Evolutionary conservation across 179 eudicot genomes (phyloP), one percentile per base, ranked within the genome.

Genomic region (Amaranthus tricolor): DNA sequence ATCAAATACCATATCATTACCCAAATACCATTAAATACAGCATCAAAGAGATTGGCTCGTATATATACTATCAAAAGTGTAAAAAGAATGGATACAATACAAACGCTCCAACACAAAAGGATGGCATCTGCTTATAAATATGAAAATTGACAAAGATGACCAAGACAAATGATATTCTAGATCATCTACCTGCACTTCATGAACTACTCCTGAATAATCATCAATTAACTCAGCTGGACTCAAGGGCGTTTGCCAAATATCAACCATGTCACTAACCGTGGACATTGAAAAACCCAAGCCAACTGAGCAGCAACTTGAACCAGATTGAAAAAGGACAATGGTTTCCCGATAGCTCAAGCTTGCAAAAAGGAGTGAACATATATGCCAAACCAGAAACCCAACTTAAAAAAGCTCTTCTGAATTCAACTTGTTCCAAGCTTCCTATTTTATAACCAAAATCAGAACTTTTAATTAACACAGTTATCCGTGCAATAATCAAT

Each of bases 341-440:
- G 17, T 43, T 66, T n/a, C 44, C 61, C 66, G 56, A 9, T 10
- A 67, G 79, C 67, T 77, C 63, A 20, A 31, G 31, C 67, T 48
- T 24, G 55, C 53, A 17, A 44, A 21, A 40, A 21, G 44, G 66
- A 49, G 47, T 17, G 66, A 57, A 47, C 51, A 60, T 43, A 52
- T 43, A 52, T 44, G 66, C 59, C 57, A 53, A 55, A 68, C 48
- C 55, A 56, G 61, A 60, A 53, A 54, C 21, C 57, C 24, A 31
- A 64, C 64, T 77, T 84, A 92, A 79, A 94, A 94, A 68, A 92
- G 89, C 87, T 92, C 94, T 85, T 90, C 97, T 65, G 97, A 92
- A 84, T 89, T 92, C 53, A 94, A 90, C 78, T 90, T 91, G 87
- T 90, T 92, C 96, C 94, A 89, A 19, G 96, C 94, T 73, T 94